A percentile compares a stretch with the other conserved stretches of the same genome.
Conservation (phyloP, 495 filamentous ascomycete genomes). For the Penicillium soppii region DNA sequence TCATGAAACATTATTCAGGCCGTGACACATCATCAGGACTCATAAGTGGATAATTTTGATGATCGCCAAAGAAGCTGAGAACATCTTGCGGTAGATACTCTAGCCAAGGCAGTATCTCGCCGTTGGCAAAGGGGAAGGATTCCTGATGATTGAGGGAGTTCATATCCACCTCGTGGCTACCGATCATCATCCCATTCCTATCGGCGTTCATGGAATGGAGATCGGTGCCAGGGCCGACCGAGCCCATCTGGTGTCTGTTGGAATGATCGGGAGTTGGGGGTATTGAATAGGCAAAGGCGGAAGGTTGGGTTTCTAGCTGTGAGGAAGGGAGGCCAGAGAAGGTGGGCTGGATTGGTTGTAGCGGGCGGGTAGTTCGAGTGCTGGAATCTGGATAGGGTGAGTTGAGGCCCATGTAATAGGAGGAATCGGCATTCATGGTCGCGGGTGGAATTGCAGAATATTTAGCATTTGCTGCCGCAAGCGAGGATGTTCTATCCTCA, state of each 20-base stretch:
- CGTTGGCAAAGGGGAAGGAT: constrained; percentile 45
- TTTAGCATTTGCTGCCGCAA: constrained; percentile 17
- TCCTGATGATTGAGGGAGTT: constrained; percentile 42
- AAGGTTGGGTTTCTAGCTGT: constrained; percentile 19
- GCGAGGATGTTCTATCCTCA: constrained; percentile 16
- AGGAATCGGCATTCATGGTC: constrained; percentile 15
- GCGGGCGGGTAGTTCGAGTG: constrained; percentile 30
- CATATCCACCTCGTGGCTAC: constrained; percentile 71
- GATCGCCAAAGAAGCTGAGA: constrained; percentile 53
- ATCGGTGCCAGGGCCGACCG: constrained; percentile 20
- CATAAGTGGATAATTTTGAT: constrained; percentile 38
- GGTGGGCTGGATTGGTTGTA: constrained; percentile 46
- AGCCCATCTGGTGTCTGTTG: constrained; percentile 39
- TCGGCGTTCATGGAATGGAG: constrained; percentile 38
- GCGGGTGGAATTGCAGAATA: constrained; percentile 20
- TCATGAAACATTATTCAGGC: constrained; percentile 21
- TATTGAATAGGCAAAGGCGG: constrained; percentile 26
- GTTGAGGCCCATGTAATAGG: constrained; percentile 34
- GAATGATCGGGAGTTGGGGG: constrained; percentile 35
- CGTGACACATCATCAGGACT: constrained; percentile 31
- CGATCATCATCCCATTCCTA: constrained; percentile 59
- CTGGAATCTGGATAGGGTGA: constrained; percentile 25
- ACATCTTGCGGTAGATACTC: constrained; percentile 68
- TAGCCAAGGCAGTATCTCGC: constrained; percentile 65
- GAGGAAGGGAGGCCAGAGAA: constrained; percentile 34